Evolutionary conservation across 805 yeast species (phyloP).

Genomic region (Yarrowia sp.): DNA sequence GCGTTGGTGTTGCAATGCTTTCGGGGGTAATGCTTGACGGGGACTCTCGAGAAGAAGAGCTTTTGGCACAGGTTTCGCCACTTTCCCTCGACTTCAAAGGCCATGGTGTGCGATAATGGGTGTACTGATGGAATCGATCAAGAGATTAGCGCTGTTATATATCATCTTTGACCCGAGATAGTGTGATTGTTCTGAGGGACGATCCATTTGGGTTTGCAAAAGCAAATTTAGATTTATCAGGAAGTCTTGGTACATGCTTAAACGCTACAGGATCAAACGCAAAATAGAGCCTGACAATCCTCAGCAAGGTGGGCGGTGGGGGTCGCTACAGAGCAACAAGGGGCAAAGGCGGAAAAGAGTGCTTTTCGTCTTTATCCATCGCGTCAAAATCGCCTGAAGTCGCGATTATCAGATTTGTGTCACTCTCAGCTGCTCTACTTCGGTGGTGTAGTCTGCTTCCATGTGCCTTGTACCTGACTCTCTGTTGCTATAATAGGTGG

Average conservation of each 20-base stretch:
- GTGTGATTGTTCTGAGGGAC: not conserved
- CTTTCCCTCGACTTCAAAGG: not conserved
- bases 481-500: not conserved
- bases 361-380: too few species aligned
- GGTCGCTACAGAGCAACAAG: not conserved
- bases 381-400: too few species aligned
- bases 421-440: too few species aligned
- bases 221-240: too few species aligned
- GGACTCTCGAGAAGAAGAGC: not conserved
- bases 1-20: conserved; percentile 17
- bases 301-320: conserved; percentile 2
- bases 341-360: too few species aligned
- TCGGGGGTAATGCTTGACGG: conserved; percentile 8
- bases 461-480: not conserved
- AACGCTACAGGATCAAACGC: not conserved
- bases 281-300: not conserved
- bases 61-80: not conserved
- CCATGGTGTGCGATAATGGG: not conserved
- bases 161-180: not conserved
- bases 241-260: too few species aligned
- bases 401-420: too few species aligned
- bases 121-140: not conserved
- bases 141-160: conserved; percentile 1
- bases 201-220: not conserved
- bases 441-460: not conserved